Base-by-base conservation (phyloP, 768 basidiomycete genomes). In the Rhodotorula kratochvilovae region DNA sequence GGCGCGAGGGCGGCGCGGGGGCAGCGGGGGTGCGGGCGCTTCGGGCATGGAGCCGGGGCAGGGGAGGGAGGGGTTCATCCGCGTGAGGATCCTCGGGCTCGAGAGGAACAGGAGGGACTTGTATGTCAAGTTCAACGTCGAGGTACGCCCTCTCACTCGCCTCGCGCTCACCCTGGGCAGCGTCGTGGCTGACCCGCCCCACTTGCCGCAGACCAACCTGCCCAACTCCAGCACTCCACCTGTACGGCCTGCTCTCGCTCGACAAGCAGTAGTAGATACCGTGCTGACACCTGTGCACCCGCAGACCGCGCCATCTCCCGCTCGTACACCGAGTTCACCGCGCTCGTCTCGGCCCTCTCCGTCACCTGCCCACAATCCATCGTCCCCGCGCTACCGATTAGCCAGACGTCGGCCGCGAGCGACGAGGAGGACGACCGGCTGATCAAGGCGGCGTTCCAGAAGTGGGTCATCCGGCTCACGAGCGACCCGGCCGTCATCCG, bases 361-460 rank as follows among this genome's bases (percentile, higher is more conserved):
- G 86, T 89, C 77, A 92, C 86, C 80, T 94, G 91, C 79, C 96
- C 96, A 0, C 96, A 98, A 78, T 95, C 94, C 36, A 96, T 99
- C 76, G 85, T 97, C 25, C 92, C 96, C 15, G 96, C 96, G 8
- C 85, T 99, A 23, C 96, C 96, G 2, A 85, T 98, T n/a, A 87
- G 94, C 1, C 92, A 95, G 75, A 97, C 94, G 1, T 97, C 94
- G 21, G 96, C 96, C 5, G 89, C 92, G 35, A 93, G 92, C 21
- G 96, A 98, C 78, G 96, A 98, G 81, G 96, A 98, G 81, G 96
- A 99, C 80, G 96, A 98, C 80, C 86, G 96, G 29, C 85, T 99
- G 5, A 92, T 99, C 43, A 90, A 90, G 79, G 89, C 94, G 70
- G 92, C 94, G 86, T 84, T 98, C 31, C 96, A 98, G 81, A 84